Evolutionary conservation across 2,329 filamentous ascomycete genomes (phyloP).

Genomic region (Trichoderma simmonsii): DNA sequence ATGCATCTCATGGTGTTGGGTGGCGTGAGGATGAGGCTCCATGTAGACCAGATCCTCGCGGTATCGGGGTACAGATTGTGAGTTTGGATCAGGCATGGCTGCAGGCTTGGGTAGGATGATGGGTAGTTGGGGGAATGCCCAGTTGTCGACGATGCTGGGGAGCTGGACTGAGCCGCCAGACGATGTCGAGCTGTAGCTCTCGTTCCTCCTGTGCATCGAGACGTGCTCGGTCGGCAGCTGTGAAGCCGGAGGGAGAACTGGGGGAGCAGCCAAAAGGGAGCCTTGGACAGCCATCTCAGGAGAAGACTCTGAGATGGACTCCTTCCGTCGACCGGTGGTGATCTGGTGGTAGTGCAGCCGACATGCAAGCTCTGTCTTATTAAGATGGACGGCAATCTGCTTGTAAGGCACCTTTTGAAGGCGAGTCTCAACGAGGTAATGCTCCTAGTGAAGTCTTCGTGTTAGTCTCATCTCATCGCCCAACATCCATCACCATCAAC

Average conservation of each 20-base stretch:
- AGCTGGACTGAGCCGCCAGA: constrained; percentile 49
- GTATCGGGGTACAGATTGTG: constrained; percentile 41
- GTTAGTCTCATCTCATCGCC: constrained; percentile 3
- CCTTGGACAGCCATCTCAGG: background rate
- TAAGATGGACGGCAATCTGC: constrained; percentile 79
- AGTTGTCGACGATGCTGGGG: constrained; percentile 48
- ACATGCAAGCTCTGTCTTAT: constrained; percentile 85
- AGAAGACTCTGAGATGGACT: constrained; percentile 40
- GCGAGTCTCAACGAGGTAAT: constrained; percentile 78
- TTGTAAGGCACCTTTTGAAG: constrained; percentile 90
- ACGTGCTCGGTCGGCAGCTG: constrained; percentile 40
- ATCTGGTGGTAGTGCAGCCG: constrained; percentile 85
- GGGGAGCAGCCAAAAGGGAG: background rate
- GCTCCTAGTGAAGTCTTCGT: constrained; percentile 55
- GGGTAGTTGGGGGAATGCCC: constrained; percentile 46
- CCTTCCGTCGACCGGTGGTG: constrained; percentile 74
- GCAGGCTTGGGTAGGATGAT: constrained; percentile 66
- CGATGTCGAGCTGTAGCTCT: constrained; percentile 41
- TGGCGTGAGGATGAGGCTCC: constrained; percentile 40
- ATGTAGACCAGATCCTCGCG: constrained; percentile 46
- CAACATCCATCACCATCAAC: background rate
- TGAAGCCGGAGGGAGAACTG: background rate
- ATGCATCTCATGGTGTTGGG: constrained; percentile 49
- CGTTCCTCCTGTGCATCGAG: constrained; percentile 46
- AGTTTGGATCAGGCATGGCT: constrained; percentile 43